Evolutionary conservation across 768 basidiomycete genomes (phyloP).

Genomic region (Albatrellus ellisii): DNA sequence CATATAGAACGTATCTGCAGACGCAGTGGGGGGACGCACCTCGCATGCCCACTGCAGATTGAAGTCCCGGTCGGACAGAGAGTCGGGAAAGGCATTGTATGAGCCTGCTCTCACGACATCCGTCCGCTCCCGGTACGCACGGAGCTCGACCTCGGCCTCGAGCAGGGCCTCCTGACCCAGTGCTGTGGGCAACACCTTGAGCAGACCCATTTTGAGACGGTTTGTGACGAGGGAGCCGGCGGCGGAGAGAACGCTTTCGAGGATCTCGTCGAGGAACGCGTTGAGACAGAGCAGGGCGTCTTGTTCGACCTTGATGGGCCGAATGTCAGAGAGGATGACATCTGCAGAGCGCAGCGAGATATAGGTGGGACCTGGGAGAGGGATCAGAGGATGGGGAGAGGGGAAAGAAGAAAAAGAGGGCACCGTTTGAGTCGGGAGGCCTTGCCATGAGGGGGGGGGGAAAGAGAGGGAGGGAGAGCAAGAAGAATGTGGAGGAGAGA

Average conservation of each 20-base stretch:
- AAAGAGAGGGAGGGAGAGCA: neutral
- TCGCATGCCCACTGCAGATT: conserved; percentile 65
- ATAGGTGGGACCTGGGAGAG: conserved; percentile 48
- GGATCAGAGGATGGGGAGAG: neutral
- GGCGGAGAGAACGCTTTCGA: conserved; percentile 55
- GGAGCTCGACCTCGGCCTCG: conserved; percentile 86
- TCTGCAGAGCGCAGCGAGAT: conserved; percentile 79
- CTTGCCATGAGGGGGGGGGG: conserved; percentile 2
- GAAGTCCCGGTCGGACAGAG: conserved; percentile 46
- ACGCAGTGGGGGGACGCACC: conserved; percentile 28
- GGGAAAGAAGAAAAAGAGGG: neutral
- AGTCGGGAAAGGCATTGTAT: conserved; percentile 18
- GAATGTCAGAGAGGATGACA: conserved; percentile 83
- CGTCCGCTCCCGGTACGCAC: conserved; percentile 80
- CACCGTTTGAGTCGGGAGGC: neutral
- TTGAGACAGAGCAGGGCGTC: conserved; percentile 75
- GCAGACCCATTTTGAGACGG: conserved; percentile 56
- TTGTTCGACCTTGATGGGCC: conserved; percentile 74
- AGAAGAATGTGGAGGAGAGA: neutral
- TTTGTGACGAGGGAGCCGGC: conserved; percentile 63
- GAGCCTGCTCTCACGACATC: conserved; percentile 21
- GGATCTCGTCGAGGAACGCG: conserved; percentile 71
- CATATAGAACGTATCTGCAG: conserved; percentile 5
- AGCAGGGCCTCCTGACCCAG: conserved; percentile 86
- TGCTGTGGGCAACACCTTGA: conserved; percentile 61